Conservation (phyloP, 1,284 basidiomycete genomes). For the Leccinum solheimii region DNA sequence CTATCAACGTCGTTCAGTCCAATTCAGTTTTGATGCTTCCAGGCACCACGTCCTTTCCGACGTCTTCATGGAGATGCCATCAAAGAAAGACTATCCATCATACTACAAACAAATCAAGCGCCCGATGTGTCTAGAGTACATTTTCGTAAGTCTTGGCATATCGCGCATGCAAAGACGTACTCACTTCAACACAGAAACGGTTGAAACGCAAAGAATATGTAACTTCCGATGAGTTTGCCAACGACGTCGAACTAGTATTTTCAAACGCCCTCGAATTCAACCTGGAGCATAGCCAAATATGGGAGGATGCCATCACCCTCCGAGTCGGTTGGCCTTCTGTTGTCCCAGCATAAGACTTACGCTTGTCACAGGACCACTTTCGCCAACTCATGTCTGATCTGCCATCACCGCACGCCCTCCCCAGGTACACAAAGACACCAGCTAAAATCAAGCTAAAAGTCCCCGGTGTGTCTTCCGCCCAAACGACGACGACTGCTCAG, state of each 20-base stretch:
- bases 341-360: conserved; percentile 13
- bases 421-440: conserved; percentile 57
- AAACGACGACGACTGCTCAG: conserved; percentile 8
- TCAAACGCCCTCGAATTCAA: conserved; percentile 87
- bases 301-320: conserved; percentile 68
- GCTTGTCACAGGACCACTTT: conserved; percentile 58
- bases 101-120: conserved; percentile 87
- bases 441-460: conserved; percentile 71
- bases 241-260: conserved; percentile 88
- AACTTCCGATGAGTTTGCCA: conserved; percentile 69
- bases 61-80: conserved; percentile 85
- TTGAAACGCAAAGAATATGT: conserved; percentile 75
- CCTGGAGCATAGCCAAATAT: conserved; percentile 72
- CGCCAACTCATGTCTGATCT: conserved; percentile 73
- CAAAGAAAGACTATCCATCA: conserved; percentile 73
- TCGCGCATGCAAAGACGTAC: conserved; percentile 9
- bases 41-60: conserved; percentile 71
- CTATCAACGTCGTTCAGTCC: neutral
- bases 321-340: conserved; percentile 46
- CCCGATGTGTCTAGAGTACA: conserved; percentile 80
- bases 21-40: conserved; percentile 9
- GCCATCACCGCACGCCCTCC: conserved; percentile 59
- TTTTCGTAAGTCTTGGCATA: conserved; percentile 58
- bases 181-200: conserved; percentile 53
- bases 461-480: conserved; percentile 33